phyloP scores from a whole-genome alignment of 2,329 filamentous ascomycete genomes.

The Penicillium brevicompactum region DNA sequence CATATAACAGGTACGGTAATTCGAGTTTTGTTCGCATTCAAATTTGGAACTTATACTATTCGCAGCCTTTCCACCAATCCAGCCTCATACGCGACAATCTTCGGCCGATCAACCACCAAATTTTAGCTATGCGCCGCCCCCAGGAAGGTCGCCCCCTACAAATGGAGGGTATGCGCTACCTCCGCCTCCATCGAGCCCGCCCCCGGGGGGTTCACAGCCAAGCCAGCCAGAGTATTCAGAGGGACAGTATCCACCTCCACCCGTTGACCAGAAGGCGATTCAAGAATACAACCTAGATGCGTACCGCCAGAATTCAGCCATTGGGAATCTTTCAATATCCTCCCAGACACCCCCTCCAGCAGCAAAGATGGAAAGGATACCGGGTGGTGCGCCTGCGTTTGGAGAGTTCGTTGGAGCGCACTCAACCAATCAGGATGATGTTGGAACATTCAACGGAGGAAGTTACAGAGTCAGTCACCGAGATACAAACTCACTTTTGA shows the following conservation, averaged over 20 bases:
- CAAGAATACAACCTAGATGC: not conserved
- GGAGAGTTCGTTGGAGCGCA: constrained; percentile 66
- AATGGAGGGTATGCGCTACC: constrained; percentile 9
- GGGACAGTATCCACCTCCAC: constrained; percentile 3
- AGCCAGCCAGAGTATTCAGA: constrained; percentile 4
- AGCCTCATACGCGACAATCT: not conserved
- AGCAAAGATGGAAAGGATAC: constrained; percentile 27
- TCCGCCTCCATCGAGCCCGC: constrained; percentile 8
- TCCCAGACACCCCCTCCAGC: constrained; percentile 20
- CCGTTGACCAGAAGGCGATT: not conserved
- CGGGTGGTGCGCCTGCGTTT: constrained; percentile 48
- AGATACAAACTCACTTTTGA: constrained; percentile 86
- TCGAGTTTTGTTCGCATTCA: too few species aligned
- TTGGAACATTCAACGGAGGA: constrained; percentile 96
- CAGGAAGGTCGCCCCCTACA: constrained; percentile 20
- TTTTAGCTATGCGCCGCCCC: constrained; percentile 29
- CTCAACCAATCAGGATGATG: constrained; percentile 72
- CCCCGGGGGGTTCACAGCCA: not conserved
- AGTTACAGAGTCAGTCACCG: constrained; percentile 92
- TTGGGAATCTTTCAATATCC: not conserved
- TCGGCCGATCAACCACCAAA: constrained; percentile 5
- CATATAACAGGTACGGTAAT: constrained; percentile 18
- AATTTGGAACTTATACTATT: not conserved
- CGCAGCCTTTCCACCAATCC: constrained; percentile 10
- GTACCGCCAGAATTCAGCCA: constrained; percentile 6